Evolutionary conservation across 495 filamentous ascomycete genomes (phyloP).

Genomic region (Geoglossum glabrum): DNA sequence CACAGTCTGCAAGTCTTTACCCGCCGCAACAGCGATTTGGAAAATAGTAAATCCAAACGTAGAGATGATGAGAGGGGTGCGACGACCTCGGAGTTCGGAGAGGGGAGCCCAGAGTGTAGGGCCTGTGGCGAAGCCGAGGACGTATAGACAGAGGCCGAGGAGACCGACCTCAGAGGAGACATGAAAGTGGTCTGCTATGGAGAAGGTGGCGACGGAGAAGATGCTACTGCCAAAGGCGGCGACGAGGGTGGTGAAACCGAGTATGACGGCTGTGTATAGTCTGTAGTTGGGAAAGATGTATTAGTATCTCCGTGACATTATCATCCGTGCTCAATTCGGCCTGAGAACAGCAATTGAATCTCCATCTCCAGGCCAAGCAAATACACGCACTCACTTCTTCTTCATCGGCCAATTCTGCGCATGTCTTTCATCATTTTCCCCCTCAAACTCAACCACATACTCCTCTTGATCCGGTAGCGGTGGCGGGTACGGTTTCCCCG

Average conservation of each 20-base stretch:
- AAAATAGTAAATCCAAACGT: constrained; percentile 72
- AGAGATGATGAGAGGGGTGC: constrained; percentile 45
- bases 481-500: constrained; percentile 62
- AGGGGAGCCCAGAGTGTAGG: constrained; percentile 41
- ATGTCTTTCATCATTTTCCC: constrained; percentile 58
- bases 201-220: constrained; percentile 40
- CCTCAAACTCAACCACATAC: constrained; percentile 77
- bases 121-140: constrained; percentile 50
- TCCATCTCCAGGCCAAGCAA: background rate
- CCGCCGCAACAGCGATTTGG: constrained; percentile 45
- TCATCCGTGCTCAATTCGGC: background rate
- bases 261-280: constrained; percentile 43
- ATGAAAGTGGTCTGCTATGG: constrained; percentile 29
- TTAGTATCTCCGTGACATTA: background rate
- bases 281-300: constrained; percentile 15
- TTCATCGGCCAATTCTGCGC: constrained; percentile 64
- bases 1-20: constrained; percentile 65
- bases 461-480: constrained; percentile 49
- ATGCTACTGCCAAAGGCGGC: constrained; percentile 53
- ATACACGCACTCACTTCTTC: constrained; percentile 40
- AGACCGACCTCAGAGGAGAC: constrained; percentile 39
- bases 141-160: constrained; percentile 48
- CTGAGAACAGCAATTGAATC: background rate
- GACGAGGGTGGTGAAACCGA: constrained; percentile 59
- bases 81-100: constrained; percentile 60